phyloP scores from a whole-genome alignment of 495 filamentous ascomycete species.

The Aspergillus campestris region DNA sequence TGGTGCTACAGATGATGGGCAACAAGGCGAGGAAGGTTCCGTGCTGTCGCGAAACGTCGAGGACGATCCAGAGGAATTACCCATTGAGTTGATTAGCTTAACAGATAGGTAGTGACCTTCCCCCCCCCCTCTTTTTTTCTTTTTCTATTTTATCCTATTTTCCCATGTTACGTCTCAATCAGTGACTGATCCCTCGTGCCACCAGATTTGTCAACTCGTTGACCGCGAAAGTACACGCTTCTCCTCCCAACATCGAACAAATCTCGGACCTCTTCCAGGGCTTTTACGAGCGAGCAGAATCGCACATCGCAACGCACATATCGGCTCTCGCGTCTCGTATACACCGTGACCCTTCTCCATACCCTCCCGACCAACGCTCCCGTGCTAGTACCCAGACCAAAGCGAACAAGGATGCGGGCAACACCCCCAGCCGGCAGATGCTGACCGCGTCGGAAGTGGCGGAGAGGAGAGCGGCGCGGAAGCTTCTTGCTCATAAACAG shows the following conservation, averaged over 20 bases:
- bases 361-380: constrained; percentile 27
- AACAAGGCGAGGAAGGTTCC: constrained; percentile 33
- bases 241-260: constrained; percentile 74
- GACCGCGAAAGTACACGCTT: constrained; percentile 75
- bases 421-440: constrained; percentile 68
- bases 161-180: not conserved
- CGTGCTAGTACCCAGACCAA: constrained; percentile 4
- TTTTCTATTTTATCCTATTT: not conserved
- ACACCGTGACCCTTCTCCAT: constrained; percentile 52
- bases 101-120: constrained; percentile 62
- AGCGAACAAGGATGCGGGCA: constrained; percentile 17
- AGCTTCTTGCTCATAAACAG: constrained; percentile 66
- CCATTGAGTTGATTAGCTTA: constrained; percentile 83
- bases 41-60: constrained; percentile 41
- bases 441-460: constrained; percentile 79
- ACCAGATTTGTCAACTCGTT: constrained; percentile 84
- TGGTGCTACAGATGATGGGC: constrained; percentile 40
- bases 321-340: constrained; percentile 68
- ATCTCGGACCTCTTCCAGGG: constrained; percentile 87
- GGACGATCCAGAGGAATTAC: constrained; percentile 73
- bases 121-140: constrained; percentile 1
- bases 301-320: constrained; percentile 83
- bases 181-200: not conserved
- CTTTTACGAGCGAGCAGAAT: constrained; percentile 77
- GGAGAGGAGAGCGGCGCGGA: constrained; percentile 67